A percentile compares a stretch with the other conserved stretches of the same genome.
phyloP scores from a whole-genome alignment of 2,329 filamentous ascomycete genomes.

The Coniochaeta sp. region DNA sequence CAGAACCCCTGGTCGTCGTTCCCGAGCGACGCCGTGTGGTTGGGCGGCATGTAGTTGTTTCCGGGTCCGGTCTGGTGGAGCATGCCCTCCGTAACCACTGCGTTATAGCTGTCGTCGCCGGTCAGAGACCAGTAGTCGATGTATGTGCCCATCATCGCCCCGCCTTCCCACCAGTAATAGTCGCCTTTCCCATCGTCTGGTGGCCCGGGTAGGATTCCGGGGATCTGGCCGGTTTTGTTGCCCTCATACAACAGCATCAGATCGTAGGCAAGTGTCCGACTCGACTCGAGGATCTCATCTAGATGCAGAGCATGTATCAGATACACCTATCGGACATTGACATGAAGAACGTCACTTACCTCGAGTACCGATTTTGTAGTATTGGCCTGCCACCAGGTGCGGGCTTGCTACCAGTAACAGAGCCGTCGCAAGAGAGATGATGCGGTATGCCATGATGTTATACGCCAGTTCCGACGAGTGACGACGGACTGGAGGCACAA shows the following conservation, averaged over 20 bases:
- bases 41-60: slow-evolving; percentile 48
- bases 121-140: slow-evolving; percentile 60
- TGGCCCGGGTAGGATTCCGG: slow-evolving; percentile 41
- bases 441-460: not conserved
- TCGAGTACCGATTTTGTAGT: slow-evolving; percentile 1
- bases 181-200: slow-evolving; percentile 35
- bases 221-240: slow-evolving; percentile 33
- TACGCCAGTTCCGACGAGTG: not conserved
- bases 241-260: slow-evolving; percentile 39
- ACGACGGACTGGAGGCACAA: not conserved
- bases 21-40: slow-evolving; percentile 43
- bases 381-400: not conserved
- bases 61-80: slow-evolving; percentile 45
- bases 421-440: not conserved
- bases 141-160: slow-evolving; percentile 53
- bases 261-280: slow-evolving; percentile 29
- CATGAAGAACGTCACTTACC: not conserved
- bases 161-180: slow-evolving; percentile 63
- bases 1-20: slow-evolving; percentile 69
- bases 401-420: not conserved
- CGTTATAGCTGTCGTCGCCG: slow-evolving; percentile 51
- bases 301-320: not conserved
- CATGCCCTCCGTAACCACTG: slow-evolving; percentile 41
- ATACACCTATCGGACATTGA: not conserved
- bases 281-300: not conserved